phyloP scores from a whole-genome alignment of 352 stramenopile species.

The Phytophthora ohioensis region DNA sequence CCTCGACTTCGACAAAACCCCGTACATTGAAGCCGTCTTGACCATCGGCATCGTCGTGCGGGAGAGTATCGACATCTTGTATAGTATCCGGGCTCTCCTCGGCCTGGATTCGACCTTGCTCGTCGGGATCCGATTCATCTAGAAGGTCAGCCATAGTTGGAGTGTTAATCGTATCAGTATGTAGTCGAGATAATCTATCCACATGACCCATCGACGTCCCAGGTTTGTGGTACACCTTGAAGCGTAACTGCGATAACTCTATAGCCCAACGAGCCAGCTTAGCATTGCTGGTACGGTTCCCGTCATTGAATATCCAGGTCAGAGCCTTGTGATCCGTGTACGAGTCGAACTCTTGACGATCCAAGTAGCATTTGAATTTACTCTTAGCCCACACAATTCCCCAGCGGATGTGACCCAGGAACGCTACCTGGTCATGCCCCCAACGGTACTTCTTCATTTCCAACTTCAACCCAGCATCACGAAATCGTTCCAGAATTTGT shows the following conservation, averaged over 20 bases:
- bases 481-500: not conserved
- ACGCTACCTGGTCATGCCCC: too few relatives aligned
- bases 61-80: too few relatives aligned
- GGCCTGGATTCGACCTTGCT: too few relatives aligned
- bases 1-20: too few relatives aligned
- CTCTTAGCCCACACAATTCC: conserved; percentile 1
- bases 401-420: not conserved
- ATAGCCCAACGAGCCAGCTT: conserved; percentile 4
- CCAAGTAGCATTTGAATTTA: not conserved
- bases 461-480: conserved; percentile 1
- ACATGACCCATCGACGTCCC: not conserved
- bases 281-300: not conserved
- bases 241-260: conserved; percentile 1
- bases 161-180: too few relatives aligned
- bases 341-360: not conserved
- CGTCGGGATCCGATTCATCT: too few relatives aligned
- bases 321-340: conserved; percentile 2
- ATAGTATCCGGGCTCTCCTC: too few relatives aligned
- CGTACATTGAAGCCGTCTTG: too few relatives aligned
- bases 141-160: too few relatives aligned
- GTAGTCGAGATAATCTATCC: too few relatives aligned
- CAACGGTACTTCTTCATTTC: not conserved
- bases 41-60: too few relatives aligned
- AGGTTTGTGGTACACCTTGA: not conserved
- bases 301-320: not conserved